Percentiles rank a stretch among this genome's conserved stretches.
These are phyloP conservation scores for Pythium guiyangense DNA, from an alignment of 352 stramenopile genomes.

Conservation along the genomic window DNA sequence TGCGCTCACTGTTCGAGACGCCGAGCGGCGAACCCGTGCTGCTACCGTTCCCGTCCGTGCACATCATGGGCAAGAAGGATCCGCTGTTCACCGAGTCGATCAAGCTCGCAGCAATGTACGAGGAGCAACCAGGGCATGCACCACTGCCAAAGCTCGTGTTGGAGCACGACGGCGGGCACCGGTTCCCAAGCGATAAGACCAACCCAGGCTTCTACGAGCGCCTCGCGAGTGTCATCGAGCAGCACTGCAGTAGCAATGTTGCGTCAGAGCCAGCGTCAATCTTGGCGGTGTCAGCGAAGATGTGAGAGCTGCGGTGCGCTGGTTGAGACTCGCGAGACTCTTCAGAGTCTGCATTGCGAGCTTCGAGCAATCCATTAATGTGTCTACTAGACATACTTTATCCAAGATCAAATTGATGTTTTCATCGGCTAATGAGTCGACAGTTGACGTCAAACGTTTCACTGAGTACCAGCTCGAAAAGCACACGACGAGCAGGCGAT, in stretches of 20 bases:
- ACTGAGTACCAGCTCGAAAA: too few species aligned
- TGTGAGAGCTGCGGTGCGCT: too few species aligned
- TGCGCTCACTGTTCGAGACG: conserved; percentile 40
- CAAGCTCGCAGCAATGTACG: conserved; percentile 29
- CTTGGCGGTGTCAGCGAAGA: too few species aligned
- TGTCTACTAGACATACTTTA: too few species aligned
- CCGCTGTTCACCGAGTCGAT: conserved; percentile 21
- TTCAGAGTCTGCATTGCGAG: too few species aligned
- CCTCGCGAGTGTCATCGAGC: conserved; percentile 11
- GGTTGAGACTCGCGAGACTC: too few species aligned
- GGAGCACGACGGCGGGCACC: conserved; percentile 33
- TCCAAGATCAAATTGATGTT: too few species aligned
- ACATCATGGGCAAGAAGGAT: conserved; percentile 39
- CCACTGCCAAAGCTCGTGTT: conserved; percentile 24
- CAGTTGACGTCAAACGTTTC: conserved; percentile 9
- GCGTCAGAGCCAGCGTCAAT: neutral
- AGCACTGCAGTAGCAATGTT: conserved; percentile 11
- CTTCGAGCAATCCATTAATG: too few species aligned
- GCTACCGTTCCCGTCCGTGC: conserved; percentile 46
- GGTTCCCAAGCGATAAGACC: conserved; percentile 22
- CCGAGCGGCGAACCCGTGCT: conserved; percentile 29
- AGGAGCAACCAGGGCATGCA: conserved; percentile 15
- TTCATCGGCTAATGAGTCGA: too few species aligned
- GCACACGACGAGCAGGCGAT: neutral
- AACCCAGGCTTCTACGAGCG: conserved; percentile 16